Percentiles rank a stretch among this genome's conserved stretches.
Evolutionary conservation across 495 filamentous ascomycete species (phyloP).

Genomic region (Evernia prunastri): DNA sequence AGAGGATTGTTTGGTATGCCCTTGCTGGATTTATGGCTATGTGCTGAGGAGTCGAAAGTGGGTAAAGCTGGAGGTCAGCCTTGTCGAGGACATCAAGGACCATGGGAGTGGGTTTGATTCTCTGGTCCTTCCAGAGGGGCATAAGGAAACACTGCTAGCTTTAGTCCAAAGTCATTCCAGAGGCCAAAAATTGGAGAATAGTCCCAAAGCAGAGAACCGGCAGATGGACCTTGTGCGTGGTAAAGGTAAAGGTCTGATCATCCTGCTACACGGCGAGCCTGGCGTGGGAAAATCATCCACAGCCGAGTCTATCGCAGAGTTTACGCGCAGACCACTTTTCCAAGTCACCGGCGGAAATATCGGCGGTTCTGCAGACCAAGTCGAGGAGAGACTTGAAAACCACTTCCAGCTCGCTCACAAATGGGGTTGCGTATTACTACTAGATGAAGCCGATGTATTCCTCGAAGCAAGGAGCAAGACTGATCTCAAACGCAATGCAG

Average conservation of each 20-base stretch:
- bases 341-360: slow-evolving; percentile 34
- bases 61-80: neutral
- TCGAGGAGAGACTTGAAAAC: slow-evolving; percentile 38
- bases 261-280: slow-evolving; percentile 47
- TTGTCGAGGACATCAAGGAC: neutral
- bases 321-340: slow-evolving; percentile 27
- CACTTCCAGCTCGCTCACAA: slow-evolving; percentile 37
- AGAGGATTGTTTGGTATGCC: neutral
- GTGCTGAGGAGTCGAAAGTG: neutral
- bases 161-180: slow-evolving; percentile 28
- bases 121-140: neutral
- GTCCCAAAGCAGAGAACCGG: neutral
- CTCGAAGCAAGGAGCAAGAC: slow-evolving; percentile 6
- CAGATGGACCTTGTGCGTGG: slow-evolving; percentile 28
- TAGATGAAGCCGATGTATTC: neutral
- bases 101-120: neutral
- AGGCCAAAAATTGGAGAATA: neutral
- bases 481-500: slow-evolving; percentile 43
- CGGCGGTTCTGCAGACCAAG: slow-evolving; percentile 34
- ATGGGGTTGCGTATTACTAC: slow-evolving; percentile 46
- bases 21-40: neutral
- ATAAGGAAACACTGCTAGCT: slow-evolving; percentile 26
- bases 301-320: slow-evolving; percentile 33
- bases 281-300: slow-evolving; percentile 39
- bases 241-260: slow-evolving; percentile 42